Evolutionary conservation across 108 stramenopile species (phyloP), one percentile per base, ranked within the genome.

Genomic region (Bacterosira constricta): DNA sequence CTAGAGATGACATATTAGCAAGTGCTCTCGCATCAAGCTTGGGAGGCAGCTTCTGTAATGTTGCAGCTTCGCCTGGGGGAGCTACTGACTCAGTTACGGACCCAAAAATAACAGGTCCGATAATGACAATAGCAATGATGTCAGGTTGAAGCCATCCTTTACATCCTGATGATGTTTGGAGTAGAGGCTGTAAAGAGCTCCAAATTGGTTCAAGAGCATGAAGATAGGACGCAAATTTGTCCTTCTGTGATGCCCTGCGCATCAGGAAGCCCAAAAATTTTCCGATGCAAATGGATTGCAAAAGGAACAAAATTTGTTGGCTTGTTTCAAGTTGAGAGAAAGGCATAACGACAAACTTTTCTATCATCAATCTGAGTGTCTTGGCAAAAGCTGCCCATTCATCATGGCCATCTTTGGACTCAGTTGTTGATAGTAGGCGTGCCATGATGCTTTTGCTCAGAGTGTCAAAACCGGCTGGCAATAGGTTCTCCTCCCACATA

Each of bases 191-290:
- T 32, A 79, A 37, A 4, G 70, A 57, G 26, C 27, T 42, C 78
- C 78, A 71, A 21, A 54, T 71, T 38, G 78, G 78, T 38, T 79
- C 70, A 31, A 79, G 42, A 7, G 38, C 70, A 72, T 79, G 70
- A n/a, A 59, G 26, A 32, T 46, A 46, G 21, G 78, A 65, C 30
- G 60, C 65, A 55, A 79, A 72, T 46, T 2, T 17, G 21, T 67
- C 29, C 6, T 36, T 27, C 29, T 25, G 56, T 10, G 78, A 53
- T 17, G 44, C 58, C 15, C 55, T 10, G 54, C 55, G 12, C 9
- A 65, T 42, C 7, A 71, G 36, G 6, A 17, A 37, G 37, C 51
- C 54, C 29, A 68, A 53, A 0, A 45, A 15, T 52, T 61, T 64
- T 34, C 78, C 78, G 12, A 79, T 46, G 13, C n/a, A 34, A 53